Evolutionary conservation across 2,329 filamentous ascomycete genomes (phyloP).

Genomic region (Aspergillus luchuensis): DNA sequence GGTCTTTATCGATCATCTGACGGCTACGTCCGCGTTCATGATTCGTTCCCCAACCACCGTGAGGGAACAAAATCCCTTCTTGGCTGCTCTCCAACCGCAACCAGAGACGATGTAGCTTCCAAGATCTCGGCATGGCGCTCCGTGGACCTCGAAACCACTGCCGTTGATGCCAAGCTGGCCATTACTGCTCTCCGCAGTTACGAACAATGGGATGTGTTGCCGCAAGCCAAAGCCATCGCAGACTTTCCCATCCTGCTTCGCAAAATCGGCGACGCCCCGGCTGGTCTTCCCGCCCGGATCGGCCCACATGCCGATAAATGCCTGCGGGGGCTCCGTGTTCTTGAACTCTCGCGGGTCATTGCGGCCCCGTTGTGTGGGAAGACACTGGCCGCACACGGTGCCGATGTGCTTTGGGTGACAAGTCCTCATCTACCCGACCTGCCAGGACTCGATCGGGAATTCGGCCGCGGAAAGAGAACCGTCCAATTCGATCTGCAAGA

Average conservation of each 20-base stretch:
- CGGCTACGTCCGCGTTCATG: slow-evolving; percentile 59
- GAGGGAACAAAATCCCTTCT: slow-evolving; percentile 49
- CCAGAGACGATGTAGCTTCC: slow-evolving; percentile 43
- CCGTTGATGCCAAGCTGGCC: slow-evolving; percentile 45
- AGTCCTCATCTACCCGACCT: slow-evolving; percentile 38
- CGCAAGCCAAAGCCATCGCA: slow-evolving; percentile 49
- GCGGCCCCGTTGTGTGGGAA: slow-evolving; percentile 42
- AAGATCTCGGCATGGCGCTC: slow-evolving; percentile 46
- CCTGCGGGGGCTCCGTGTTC: slow-evolving; percentile 44
- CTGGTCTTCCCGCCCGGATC: slow-evolving; percentile 15
- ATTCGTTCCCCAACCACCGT: slow-evolving; percentile 56
- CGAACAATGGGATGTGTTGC: slow-evolving; percentile 54
- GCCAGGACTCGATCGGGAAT: slow-evolving; percentile 40
- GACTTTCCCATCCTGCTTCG: slow-evolving; percentile 52
- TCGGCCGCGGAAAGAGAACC: slow-evolving; percentile 41
- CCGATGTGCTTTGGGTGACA: slow-evolving; percentile 46
- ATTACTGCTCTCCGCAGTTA: slow-evolving; percentile 55
- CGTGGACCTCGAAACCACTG: slow-evolving; percentile 53
- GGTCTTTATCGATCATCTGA: slow-evolving; percentile 56
- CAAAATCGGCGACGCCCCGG: slow-evolving; percentile 31
- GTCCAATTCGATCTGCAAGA: slow-evolving; percentile 40
- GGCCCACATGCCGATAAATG: slow-evolving; percentile 31
- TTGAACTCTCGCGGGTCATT: slow-evolving; percentile 44
- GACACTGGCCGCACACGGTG: slow-evolving; percentile 44
- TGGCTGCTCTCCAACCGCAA: slow-evolving; percentile 37